Conservation (phyloP, 176 grass and related monocot genomes). For the Zoysia pacifica region DNA sequence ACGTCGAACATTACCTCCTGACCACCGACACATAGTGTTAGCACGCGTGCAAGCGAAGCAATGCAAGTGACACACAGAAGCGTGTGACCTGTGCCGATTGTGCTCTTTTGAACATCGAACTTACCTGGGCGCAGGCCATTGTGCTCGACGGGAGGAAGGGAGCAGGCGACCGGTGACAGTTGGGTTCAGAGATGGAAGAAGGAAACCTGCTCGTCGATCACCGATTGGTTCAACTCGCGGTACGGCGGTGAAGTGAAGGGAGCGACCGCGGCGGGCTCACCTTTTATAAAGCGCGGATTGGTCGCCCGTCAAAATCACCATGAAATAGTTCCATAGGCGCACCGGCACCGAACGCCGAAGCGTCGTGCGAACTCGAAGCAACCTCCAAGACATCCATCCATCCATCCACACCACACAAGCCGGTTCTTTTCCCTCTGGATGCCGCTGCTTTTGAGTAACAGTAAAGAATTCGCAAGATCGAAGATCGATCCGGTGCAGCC, state of each 20-base stretch:
- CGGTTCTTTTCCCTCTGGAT: neutral
- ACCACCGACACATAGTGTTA: neutral
- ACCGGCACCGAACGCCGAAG: conserved; percentile 32
- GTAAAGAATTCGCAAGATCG: conserved; percentile 50
- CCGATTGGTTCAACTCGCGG: neutral
- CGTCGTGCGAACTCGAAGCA: conserved; percentile 45
- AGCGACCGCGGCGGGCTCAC: conserved; percentile 2
- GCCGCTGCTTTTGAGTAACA: conserved; percentile 39
- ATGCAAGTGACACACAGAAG: too few species aligned
- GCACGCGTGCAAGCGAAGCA: neutral
- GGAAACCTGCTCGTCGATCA: neutral
- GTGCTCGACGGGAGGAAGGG: neutral
- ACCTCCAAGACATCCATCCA: neutral
- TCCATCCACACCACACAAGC: too few species aligned
- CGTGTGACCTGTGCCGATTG: neutral
- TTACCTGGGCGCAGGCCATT: conserved; percentile 38
- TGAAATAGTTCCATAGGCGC: conserved; percentile 11
- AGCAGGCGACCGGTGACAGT: neutral
- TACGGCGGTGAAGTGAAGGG: conserved; percentile 22
- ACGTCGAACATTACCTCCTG: conserved; percentile 45
- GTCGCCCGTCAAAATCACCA: conserved; percentile 33
- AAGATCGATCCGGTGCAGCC: neutral
- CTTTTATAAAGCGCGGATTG: conserved; percentile 34
- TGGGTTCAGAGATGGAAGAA: neutral
- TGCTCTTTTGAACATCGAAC: neutral